These are phyloP conservation scores for Acanthamoeba culbertsoni DNA, from an alignment of 208 protist genomes.

Conservation along the genomic window DNA sequence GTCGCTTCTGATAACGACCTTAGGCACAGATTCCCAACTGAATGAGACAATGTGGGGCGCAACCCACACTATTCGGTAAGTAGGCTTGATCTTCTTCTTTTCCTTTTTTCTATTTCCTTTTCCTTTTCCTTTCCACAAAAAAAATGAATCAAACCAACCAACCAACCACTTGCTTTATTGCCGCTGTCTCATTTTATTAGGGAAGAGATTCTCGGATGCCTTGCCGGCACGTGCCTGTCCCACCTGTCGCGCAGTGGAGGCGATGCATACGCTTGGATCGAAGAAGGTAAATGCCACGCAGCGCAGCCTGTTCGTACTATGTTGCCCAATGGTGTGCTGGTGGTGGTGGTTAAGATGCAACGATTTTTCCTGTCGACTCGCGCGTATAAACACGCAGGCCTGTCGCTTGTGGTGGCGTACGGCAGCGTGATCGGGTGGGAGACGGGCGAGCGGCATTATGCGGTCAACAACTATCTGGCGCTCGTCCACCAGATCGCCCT, in stretches of 20 bases:
- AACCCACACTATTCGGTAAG: neutral
- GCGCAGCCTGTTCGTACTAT: too few relatives aligned
- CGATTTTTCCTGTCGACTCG: too few relatives aligned
- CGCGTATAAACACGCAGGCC: too few relatives aligned
- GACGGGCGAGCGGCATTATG: conserved; percentile 17
- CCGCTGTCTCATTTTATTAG: neutral
- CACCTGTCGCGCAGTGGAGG: neutral
- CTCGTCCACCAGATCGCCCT: neutral
- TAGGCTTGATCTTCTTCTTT: too few relatives aligned
- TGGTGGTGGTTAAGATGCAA: too few relatives aligned
- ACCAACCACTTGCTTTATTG: too few relatives aligned
- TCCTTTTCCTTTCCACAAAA: too few relatives aligned
- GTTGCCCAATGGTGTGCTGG: too few relatives aligned
- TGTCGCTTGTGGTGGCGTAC: neutral
- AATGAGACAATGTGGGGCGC: neutral
- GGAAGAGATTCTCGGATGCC: neutral
- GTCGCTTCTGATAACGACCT: neutral
- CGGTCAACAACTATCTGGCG: neutral
- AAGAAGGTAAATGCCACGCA: too few relatives aligned
- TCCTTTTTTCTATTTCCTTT: too few relatives aligned
- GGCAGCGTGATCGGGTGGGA: neutral
- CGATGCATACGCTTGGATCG: neutral
- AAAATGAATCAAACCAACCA: too few relatives aligned
- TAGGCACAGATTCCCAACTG: neutral
- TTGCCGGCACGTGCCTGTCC: neutral